Conservation (phyloP, 2,329 filamentous ascomycete species). For the Teratosphaeria pseudoeucalypti region DNA sequence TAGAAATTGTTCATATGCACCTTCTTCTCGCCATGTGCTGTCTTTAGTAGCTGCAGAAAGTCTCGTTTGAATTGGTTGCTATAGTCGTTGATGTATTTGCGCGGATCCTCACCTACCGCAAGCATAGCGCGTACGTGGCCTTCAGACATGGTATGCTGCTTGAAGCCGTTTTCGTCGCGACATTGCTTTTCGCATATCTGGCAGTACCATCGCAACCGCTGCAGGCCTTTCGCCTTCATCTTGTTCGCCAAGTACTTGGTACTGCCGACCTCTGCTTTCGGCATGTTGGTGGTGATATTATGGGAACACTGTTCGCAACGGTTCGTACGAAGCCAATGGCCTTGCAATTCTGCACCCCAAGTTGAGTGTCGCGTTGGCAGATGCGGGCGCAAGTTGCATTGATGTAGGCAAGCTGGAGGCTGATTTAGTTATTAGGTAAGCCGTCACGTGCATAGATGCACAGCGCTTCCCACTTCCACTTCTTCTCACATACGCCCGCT, state of each 20-base stretch:
- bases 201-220: constrained; percentile 86
- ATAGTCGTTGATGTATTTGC: constrained; percentile 73
- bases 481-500: background rate
- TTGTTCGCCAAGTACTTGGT: constrained; percentile 87
- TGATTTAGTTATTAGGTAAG: background rate
- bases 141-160: constrained; percentile 69
- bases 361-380: background rate
- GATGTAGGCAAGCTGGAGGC: background rate
- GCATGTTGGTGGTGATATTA: constrained; percentile 50
- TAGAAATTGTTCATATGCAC: constrained; percentile 90
- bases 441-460: background rate
- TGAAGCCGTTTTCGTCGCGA: constrained; percentile 83
- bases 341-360: background rate
- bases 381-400: background rate
- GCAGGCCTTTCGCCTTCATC: constrained; percentile 69
- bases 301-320: background rate
- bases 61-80: constrained; percentile 71
- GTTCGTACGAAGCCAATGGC: background rate
- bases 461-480: background rate
- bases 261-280: constrained; percentile 80
- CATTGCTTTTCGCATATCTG: constrained; percentile 65
- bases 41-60: constrained; percentile 66
- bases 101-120: constrained; percentile 75
- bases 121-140: constrained; percentile 85
- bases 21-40: constrained; percentile 81